Evolutionary conservation across 331 rosid species (phyloP), one percentile per base, ranked within the genome.

Genomic region (Erythrophleum ivorense): DNA sequence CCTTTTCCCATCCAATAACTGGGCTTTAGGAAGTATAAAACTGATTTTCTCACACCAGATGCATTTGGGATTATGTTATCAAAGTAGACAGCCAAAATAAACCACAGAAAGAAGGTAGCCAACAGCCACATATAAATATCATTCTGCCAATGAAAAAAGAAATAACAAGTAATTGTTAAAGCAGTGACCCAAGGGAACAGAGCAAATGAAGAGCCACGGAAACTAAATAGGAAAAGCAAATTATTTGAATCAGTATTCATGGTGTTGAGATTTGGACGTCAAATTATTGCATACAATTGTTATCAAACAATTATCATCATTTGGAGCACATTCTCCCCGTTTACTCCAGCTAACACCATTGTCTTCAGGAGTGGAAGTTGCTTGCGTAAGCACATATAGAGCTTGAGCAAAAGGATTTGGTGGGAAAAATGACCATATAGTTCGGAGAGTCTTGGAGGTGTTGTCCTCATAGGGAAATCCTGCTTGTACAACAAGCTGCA

Each of bases 31-130:
- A 95, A 95, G 88, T 95, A 93, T 24, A 89, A 81, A 64, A 77
- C 78, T 19, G 98, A 87, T 83, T 90, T 95, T 81, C 98, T 90
- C 81, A 95, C 92, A 76, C 98, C 98, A 70, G 92, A 87, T 43
- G 89, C 94, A 86, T 93, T 91, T 19, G 97, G 98, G 68, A 93
- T 85, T 80, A 93, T 87, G 87, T 95, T 95, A 80, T 91, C 97
- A 2, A 95, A 89, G 93, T 95, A 95, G 81, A 95, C 81, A 65
- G 98, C 97, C 88, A 95, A 86, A 79, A 90, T 18, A 41, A 91
- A 87, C 98, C 98, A 93, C 81, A 93, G 71, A 73, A 89, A 33
- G 88, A 93, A 95, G 64, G 97, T 93, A 19, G 79, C 90, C 79
- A 88, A 31, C 71, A 91, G 89, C 98, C 97, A 91, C 59, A 3